Conservation (phyloP, 2,329 filamentous ascomycete genomes). For the Blastomyces emzantsi region DNA sequence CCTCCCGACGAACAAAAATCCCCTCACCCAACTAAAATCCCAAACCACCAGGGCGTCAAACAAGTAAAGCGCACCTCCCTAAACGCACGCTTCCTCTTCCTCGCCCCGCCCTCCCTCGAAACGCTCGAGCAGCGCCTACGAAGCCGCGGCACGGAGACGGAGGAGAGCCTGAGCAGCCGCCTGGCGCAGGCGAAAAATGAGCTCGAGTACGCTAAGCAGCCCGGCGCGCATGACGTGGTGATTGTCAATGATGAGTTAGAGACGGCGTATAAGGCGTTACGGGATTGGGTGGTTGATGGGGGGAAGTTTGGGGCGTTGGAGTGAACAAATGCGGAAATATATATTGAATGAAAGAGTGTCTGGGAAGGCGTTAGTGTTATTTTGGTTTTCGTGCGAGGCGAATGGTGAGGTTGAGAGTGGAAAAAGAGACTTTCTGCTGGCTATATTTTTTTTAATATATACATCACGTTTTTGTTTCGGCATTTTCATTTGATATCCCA, state of each 20-base stretch:
- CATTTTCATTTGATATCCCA: too few species aligned
- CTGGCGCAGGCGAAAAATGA: constrained; percentile 64
- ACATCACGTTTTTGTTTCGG: too few species aligned
- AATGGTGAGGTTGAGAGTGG: too few species aligned
- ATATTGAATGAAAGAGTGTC: too few species aligned
- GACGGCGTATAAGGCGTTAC: constrained; percentile 47
- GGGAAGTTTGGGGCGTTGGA: constrained; percentile 25
- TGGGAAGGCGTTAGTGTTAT: too few species aligned
- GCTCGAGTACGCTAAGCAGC: constrained; percentile 60
- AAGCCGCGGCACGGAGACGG: constrained; percentile 67
- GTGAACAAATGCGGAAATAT: not conserved
- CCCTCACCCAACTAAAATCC: not conserved
- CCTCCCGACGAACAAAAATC: not conserved
- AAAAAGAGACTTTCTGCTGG: too few species aligned
- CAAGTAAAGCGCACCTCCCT: constrained; percentile 73
- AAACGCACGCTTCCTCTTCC: constrained; percentile 72
- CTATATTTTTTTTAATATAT: too few species aligned
- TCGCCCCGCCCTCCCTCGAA: constrained; percentile 68
- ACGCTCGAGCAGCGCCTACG: constrained; percentile 65
- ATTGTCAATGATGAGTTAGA: constrained; percentile 59
- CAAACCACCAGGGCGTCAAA: constrained; percentile 62
- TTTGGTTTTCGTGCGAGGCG: too few species aligned
- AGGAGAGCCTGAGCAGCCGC: constrained; percentile 60
- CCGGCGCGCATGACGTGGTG: constrained; percentile 57
- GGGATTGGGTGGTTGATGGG: constrained; percentile 42